Percentiles rank a stretch among this genome's conserved stretches.
These are phyloP conservation scores for Dactylis glomerata DNA, from an alignment of 176 grass and related monocot species.

Conservation along the genomic window DNA sequence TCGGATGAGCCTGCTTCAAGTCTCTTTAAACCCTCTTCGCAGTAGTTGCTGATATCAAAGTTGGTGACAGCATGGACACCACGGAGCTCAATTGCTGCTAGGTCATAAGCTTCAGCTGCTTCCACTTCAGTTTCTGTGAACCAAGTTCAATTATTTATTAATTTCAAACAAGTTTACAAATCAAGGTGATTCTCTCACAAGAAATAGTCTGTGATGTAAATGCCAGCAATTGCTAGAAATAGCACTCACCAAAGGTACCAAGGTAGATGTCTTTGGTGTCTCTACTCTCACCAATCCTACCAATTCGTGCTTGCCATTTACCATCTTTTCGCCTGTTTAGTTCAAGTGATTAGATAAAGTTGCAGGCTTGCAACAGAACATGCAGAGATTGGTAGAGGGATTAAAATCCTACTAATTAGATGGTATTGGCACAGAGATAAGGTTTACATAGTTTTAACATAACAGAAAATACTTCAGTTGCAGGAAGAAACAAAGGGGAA, in stretches of 20 bases:
- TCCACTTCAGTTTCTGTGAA: conserved; percentile 87
- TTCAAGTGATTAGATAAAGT: conserved; percentile 30
- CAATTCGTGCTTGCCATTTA: conserved; percentile 97
- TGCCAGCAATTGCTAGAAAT: background rate
- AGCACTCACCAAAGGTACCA: conserved; percentile 80
- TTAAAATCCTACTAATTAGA: background rate
- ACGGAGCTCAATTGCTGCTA: conserved; percentile 88
- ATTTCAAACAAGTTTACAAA: background rate
- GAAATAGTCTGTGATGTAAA: background rate
- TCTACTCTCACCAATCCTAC: conserved; percentile 83
- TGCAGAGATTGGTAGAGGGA: background rate
- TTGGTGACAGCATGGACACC: conserved; percentile 85
- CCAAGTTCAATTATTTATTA: background rate
- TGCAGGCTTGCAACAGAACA: background rate
- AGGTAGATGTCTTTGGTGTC: conserved; percentile 98
- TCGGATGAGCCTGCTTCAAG: conserved; percentile 36
- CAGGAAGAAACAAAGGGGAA: background rate
- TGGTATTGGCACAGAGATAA: background rate
- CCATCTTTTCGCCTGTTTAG: conserved; percentile 77
- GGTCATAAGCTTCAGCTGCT: conserved; percentile 91
- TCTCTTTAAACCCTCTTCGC: conserved; percentile 48
- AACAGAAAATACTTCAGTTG: background rate
- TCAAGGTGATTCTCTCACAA: background rate
- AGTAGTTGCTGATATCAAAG: conserved; percentile 83
- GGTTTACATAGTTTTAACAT: background rate